A percentile compares a stretch with the other conserved stretches of the same genome.
These are phyloP conservation scores for Mucor indicus DNA, from an alignment of 371 early-diverging fungal genomes.

Conservation along the genomic window DNA sequence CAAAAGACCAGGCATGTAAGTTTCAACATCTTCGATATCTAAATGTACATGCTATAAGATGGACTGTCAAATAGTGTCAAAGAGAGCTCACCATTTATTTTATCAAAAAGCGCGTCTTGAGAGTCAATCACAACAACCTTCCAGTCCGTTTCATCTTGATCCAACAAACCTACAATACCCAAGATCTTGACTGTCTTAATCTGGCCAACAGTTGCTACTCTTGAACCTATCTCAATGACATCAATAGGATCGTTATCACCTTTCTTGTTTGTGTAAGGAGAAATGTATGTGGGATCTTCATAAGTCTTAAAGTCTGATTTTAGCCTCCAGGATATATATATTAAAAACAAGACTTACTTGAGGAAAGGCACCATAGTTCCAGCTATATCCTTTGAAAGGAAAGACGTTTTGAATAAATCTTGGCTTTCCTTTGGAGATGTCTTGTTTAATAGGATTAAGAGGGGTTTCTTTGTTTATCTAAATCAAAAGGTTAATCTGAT, in stretches of 20 bases:
- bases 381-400: conserved; percentile 96
- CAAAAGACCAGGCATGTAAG: conserved; percentile 81
- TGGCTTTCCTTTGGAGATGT: conserved; percentile 90
- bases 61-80: no score
- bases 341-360: conserved; percentile 26
- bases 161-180: conserved; percentile 92
- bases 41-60: neutral
- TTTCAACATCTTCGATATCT: conserved; percentile 89
- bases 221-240: conserved; percentile 74
- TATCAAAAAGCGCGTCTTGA: conserved; percentile 82
- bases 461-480: conserved; percentile 79
- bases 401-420: conserved; percentile 93
- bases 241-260: conserved; percentile 98
- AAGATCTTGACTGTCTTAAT: conserved; percentile 93
- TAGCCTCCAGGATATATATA: no score
- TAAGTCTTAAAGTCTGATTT: no score
- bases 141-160: conserved; percentile 98
- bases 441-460: conserved; percentile 96
- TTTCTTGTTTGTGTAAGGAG: conserved; percentile 75
- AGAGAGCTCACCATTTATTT: conserved; percentile 75
- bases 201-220: conserved; percentile 33
- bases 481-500: no score
- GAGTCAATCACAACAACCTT: conserved; percentile 93
- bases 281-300: conserved; percentile 86
- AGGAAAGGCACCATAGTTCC: conserved; percentile 98